Conservation (phyloP, 2,329 filamentous ascomycete genomes). For the Calonectria hongkongensis region DNA sequence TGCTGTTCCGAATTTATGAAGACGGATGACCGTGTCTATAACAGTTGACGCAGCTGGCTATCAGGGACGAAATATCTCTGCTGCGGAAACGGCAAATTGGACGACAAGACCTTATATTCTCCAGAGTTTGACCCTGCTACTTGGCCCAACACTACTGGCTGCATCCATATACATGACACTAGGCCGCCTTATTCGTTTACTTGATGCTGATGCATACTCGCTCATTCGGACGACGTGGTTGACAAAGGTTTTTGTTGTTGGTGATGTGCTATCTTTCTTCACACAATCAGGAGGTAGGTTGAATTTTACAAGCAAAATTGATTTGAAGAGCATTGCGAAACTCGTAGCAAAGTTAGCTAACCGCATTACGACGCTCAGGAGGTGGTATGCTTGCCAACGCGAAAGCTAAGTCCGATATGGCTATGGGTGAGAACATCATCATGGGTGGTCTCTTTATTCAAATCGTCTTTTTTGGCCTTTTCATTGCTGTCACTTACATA, state of each 20-base stretch:
- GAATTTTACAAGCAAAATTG: too few relatives aligned
- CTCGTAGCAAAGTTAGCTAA: background rate
- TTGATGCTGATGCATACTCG: conserved; percentile 18
- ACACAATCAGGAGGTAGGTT: conserved; percentile 46
- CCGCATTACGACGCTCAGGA: background rate
- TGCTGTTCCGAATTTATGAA: too few relatives aligned
- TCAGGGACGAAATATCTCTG: conserved; percentile 55
- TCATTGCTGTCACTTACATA: conserved; percentile 64
- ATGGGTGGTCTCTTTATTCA: conserved; percentile 71
- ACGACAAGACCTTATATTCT: conserved; percentile 59
- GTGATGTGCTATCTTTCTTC: conserved; percentile 67
- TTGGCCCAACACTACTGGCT: conserved; percentile 63
- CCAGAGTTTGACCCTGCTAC: conserved; percentile 57
- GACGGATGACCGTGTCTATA: too few relatives aligned
- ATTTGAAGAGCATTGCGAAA: background rate
- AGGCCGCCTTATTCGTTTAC: conserved; percentile 19
- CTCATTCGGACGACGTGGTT: conserved; percentile 26
- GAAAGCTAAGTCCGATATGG: conserved; percentile 44
- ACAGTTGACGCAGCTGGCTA: too few relatives aligned
- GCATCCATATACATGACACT: conserved; percentile 62
- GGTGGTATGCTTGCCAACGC: conserved; percentile 40
- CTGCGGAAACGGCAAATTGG: conserved; percentile 58
- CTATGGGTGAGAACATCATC: conserved; percentile 65
- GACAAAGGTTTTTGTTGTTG: conserved; percentile 69
- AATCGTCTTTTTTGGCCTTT: conserved; percentile 71